Base-by-base conservation (phyloP, 2,329 filamentous ascomycete genomes). In the Neopestalotiopsis rosae region DNA sequence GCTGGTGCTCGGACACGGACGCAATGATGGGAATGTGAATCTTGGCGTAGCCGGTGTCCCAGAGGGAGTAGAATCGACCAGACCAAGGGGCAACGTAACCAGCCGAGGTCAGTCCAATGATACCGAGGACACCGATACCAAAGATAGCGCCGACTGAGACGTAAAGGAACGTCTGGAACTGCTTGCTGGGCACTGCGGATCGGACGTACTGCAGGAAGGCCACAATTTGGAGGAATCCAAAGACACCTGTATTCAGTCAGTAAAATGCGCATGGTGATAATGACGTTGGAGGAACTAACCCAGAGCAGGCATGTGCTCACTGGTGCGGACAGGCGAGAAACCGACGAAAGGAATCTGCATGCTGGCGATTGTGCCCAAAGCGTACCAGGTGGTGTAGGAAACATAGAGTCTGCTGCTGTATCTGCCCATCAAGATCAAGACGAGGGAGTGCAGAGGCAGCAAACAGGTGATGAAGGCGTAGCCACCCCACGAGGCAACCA, bases 291-390 rank as follows among this genome's bases (percentile, higher is more conserved):
- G 10, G 9, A 5, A 81, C 89, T 79, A 85, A 95, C 94, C 95
- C 20, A 99, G 86, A 30, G 96, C 94, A 69, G 96, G 93, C 95
- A 99, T 99, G 82, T 99, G 96, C 83, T 99, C 96, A 83, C 94
- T 98, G 79, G 94, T 98, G 80, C 94, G 93, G 78, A 99, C 94
- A 30, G 96, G 95, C 83, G 97, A 83, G 86, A 99, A 99, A 69
- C 96, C 96, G 68, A 99, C 97, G 77, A 99, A 99, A 3, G 96
- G 96, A 84, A 99, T 96, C 83, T 99, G 96, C 95, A 99, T 98
- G 85, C 94, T 97, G 67, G 95, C 96, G 81, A 99, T 83, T 72
- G 96, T 98, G 70, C 97, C 96, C 45, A 99, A 87, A 52, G 95
- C 94, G 81, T 97, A 99, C 96, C 97, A 99, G 1, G 95, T 98